Evolutionary conservation across 148 eudicot species (phyloP), one percentile per base, ranked within the genome.

Genomic region (Pharnaceum exiguum): DNA sequence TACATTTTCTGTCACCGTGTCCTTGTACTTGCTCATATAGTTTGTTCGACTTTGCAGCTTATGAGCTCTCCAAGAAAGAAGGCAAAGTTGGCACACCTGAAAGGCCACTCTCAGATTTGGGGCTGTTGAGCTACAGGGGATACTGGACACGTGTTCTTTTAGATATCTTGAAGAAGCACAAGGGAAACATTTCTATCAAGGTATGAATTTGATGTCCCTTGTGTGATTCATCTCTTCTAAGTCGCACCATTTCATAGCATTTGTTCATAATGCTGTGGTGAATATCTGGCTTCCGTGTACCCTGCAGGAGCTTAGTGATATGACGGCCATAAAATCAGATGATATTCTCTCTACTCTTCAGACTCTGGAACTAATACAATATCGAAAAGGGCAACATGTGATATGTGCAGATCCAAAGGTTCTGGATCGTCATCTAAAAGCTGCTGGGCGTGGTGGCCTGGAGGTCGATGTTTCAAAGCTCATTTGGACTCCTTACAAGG

Each of bases 11-110:
- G 29, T 37, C 42, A 24, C 16, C 22, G 16, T 36, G 31, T 60
- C 25, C 51, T 29, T 30, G 39, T 31, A 45, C 28, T 10, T 26
- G 28, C 36, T 43, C 32, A 57, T 22, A 27, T 51, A 19, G 37
- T 43, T 10, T 57, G 31, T 17, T 42, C 5, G 26, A 18, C 68
- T 60, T 23, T 69, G 70, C 75, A 87, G 94, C 98, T n/a, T 91
- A 91, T 75, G 98, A 91, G 49, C 98, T 91, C 48, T 91, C 98
- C 5, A 91, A 91, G 84, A 91, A 91, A 77, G 98, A 91, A 75
- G 73, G 81, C 46, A 91, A 91, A 76, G 98, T 91, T 61, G 98
- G 98, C 37, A 91, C 98, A 46, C 98, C 96, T 27, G 96, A 91
- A 75, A 78, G 98, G 57, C 98, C 98, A 19, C 94, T 91, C 50